phyloP scores from a whole-genome alignment of 1,284 basidiomycete species.

The Pholiota adiposa region DNA sequence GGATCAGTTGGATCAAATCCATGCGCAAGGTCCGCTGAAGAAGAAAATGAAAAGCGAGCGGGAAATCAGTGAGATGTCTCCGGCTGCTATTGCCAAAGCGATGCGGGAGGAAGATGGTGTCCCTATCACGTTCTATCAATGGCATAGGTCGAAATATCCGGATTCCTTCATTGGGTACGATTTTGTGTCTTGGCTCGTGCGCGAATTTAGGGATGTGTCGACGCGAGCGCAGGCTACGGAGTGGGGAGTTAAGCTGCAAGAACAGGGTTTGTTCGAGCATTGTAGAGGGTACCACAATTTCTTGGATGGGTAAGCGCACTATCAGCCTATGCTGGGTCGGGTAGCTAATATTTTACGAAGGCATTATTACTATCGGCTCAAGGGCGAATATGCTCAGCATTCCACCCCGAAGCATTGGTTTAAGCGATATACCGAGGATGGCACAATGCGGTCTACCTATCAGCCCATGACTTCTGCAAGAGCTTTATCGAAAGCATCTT shows the following conservation, averaged over 20 bases:
- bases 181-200: slow-evolving; percentile 85
- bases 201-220: slow-evolving; percentile 85
- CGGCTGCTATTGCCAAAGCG: slow-evolving; percentile 67
- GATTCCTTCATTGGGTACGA: slow-evolving; percentile 88
- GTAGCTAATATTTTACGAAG: slow-evolving; percentile 41
- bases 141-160: slow-evolving; percentile 71
- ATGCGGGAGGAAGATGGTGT: slow-evolving; percentile 83
- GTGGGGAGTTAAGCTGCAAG: slow-evolving; percentile 74
- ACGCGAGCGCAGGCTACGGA: slow-evolving; percentile 80
- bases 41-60: slow-evolving; percentile 81
- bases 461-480: slow-evolving; percentile 28
- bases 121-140: slow-evolving; percentile 76
- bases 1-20: slow-evolving; percentile 79
- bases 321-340: background rate
- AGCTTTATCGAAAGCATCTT: slow-evolving; percentile 12
- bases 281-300: slow-evolving; percentile 79
- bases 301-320: slow-evolving; percentile 75
- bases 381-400: slow-evolving; percentile 74
- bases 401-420: slow-evolving; percentile 72
- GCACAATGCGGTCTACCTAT: slow-evolving; percentile 27
- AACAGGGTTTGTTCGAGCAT: slow-evolving; percentile 85
- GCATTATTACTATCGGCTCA: slow-evolving; percentile 86
- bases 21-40: slow-evolving; percentile 69
- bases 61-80: slow-evolving; percentile 67
- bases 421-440: slow-evolving; percentile 45